phyloP scores from a whole-genome alignment of 2,329 filamentous ascomycete genomes.

The Acrocalymma vagum region DNA sequence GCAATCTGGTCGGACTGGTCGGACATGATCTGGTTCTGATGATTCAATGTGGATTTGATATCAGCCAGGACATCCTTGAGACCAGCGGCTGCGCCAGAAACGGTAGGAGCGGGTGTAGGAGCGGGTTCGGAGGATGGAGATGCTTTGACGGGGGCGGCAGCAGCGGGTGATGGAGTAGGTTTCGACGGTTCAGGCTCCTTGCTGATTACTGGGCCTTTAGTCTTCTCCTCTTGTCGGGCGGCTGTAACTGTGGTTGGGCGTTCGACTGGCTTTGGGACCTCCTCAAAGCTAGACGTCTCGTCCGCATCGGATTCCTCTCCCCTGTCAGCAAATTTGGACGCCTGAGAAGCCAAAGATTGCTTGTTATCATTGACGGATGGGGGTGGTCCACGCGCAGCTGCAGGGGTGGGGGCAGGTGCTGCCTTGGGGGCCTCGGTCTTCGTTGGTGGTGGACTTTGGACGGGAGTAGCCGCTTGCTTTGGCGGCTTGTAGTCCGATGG shows the following conservation, averaged over 20 bases:
- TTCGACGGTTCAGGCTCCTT: slow-evolving; percentile 55
- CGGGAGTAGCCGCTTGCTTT: slow-evolving; percentile 39
- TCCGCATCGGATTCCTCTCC: slow-evolving; percentile 68
- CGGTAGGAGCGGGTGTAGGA: slow-evolving; percentile 46
- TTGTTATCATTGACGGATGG: slow-evolving; percentile 85
- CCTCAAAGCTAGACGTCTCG: slow-evolving; percentile 85
- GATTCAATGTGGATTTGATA: slow-evolving; percentile 80
- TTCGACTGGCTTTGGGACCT: slow-evolving; percentile 78
- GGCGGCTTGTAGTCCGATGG: slow-evolving; percentile 72
- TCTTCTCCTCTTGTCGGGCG: slow-evolving; percentile 51
- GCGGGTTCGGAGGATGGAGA: slow-evolving; percentile 49
- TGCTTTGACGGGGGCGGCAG: slow-evolving; percentile 39
- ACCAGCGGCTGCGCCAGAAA: slow-evolving; percentile 57
- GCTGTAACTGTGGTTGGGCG: slow-evolving; percentile 57
- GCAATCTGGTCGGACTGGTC: slow-evolving; percentile 80
- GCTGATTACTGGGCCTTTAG: slow-evolving; percentile 37
- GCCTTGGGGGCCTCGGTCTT: slow-evolving; percentile 64
- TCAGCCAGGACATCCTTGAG: slow-evolving; percentile 74
- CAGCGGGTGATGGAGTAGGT: slow-evolving; percentile 53
- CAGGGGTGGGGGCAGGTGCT: slow-evolving; percentile 59
- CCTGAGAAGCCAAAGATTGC: slow-evolving; percentile 83
- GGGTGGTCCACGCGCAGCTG: slow-evolving; percentile 62
- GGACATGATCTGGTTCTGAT: slow-evolving; percentile 79
- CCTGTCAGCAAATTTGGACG: slow-evolving; percentile 84
- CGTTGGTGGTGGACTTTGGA: slow-evolving; percentile 52